These are phyloP conservation scores for Fraxinus xanthoxyloides DNA, from an alignment of 305 asterid genomes.

Conservation along the genomic window DNA sequence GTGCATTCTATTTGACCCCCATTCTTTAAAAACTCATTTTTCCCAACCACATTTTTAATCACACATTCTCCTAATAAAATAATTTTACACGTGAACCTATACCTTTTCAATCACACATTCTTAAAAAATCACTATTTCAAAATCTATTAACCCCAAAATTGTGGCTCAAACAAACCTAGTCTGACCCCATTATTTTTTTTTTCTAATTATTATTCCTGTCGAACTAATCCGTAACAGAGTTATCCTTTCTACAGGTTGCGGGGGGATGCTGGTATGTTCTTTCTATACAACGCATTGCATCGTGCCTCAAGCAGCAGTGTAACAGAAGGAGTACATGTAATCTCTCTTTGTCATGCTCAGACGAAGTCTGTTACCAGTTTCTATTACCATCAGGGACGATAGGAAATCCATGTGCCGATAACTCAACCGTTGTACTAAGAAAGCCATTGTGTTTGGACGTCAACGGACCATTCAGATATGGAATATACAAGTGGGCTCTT, in stretches of 20 bases:
- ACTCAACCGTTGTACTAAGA: conserved; percentile 39
- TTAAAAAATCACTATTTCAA: background rate
- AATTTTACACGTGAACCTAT: no score
- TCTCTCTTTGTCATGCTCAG: conserved; percentile 66
- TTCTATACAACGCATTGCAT: conserved; percentile 73
- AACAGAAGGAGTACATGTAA: conserved; percentile 39
- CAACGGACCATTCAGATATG: conserved; percentile 75
- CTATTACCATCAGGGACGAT: conserved; percentile 42
- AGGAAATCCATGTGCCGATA: conserved; percentile 60
- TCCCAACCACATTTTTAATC: background rate
- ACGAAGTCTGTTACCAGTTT: conserved; percentile 76
- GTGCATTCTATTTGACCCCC: background rate
- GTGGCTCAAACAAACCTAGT: background rate
- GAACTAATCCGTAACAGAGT: background rate
- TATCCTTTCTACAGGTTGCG: conserved; percentile 52
- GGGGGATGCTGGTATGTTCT: conserved; percentile 98
- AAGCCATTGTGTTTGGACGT: conserved; percentile 68
- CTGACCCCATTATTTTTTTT: background rate
- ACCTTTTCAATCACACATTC: background rate
- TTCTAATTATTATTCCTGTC: background rate
- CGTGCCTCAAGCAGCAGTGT: conserved; percentile 77
- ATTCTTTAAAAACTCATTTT: background rate
- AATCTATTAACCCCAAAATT: background rate
- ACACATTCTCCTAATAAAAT: no score
- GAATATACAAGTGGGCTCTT: conserved; percentile 86